Conservation (phyloP, 305 asterid genomes). For the Fraxinus platypoda region DNA sequence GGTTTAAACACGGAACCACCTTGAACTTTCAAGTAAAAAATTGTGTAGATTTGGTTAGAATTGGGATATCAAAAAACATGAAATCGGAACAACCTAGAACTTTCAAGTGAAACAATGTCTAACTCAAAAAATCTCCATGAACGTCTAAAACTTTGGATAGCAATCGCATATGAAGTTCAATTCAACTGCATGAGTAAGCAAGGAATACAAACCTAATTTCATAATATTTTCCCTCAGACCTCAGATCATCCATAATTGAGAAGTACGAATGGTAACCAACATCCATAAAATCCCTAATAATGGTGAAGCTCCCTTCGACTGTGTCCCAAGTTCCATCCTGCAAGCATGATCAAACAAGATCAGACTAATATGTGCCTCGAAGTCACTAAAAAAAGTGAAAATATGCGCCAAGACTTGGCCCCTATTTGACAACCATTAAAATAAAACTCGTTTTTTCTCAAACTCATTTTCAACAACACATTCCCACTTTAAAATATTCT, state of each 20-base stretch:
- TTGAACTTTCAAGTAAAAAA: background rate
- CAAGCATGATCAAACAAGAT: slow-evolving; percentile 24
- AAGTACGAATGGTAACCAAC: slow-evolving; percentile 69
- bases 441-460: background rate
- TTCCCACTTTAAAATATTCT: no score
- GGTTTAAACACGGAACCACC: background rate
- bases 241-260: slow-evolving; percentile 73
- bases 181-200: background rate
- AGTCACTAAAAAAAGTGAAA: background rate
- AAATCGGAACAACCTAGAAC: background rate
- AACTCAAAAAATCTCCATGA: background rate
- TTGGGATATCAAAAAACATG: background rate
- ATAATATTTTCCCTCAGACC: slow-evolving; percentile 54
- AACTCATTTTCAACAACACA: background rate
- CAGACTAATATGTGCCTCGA: background rate
- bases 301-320: slow-evolving; percentile 59
- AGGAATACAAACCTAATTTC: slow-evolving; percentile 58
- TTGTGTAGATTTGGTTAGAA: background rate
- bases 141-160: background rate
- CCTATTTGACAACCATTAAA: background rate
- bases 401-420: background rate
- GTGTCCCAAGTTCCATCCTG: slow-evolving; percentile 91
- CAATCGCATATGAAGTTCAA: background rate
- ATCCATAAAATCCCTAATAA: slow-evolving; percentile 73
- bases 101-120: background rate